These are phyloP conservation scores for Rhodotorula diobovata DNA, from an alignment of 768 basidiomycete genomes.

Conservation along the genomic window DNA sequence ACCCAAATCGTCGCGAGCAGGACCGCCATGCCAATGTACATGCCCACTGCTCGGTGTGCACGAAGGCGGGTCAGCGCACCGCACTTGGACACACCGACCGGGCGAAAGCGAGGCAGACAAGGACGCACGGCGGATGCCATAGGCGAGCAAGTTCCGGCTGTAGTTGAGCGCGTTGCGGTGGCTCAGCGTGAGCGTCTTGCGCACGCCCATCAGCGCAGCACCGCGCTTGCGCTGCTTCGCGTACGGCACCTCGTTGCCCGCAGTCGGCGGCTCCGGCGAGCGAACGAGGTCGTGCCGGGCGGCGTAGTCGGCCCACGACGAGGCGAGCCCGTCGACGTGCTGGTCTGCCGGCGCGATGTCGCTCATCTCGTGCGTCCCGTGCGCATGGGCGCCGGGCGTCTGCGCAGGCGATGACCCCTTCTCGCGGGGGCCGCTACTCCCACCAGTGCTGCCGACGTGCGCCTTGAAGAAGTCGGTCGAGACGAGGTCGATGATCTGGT, in stretches of 20 bases:
- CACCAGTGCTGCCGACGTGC: neutral
- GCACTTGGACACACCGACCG: too few species aligned
- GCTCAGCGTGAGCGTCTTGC: conserved; percentile 44
- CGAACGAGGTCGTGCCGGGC: neutral
- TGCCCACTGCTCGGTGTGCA: conserved; percentile 32
- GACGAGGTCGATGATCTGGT: conserved; percentile 61
- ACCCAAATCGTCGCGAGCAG: conserved; percentile 56
- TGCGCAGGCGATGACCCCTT: neutral
- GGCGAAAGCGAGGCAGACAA: conserved; percentile 10
- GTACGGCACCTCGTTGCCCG: neutral
- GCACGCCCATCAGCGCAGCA: neutral
- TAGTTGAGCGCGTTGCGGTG: conserved; percentile 56
- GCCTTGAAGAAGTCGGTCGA: conserved; percentile 40
- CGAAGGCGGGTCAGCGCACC: too few species aligned
- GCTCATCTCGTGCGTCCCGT: neutral
- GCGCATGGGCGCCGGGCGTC: too few species aligned
- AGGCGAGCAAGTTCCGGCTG: conserved; percentile 57
- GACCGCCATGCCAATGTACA: conserved; percentile 45
- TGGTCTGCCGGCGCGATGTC: neutral
- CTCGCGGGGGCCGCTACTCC: too few species aligned
- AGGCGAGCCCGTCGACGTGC: conserved; percentile 3
- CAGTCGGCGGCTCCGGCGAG: neutral
- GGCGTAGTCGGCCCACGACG: neutral
- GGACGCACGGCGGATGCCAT: conserved; percentile 55
- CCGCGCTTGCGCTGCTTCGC: neutral